A percentile compares a stretch with the other conserved stretches of the same genome.
Conservation (phyloP, 768 basidiomycete genomes). For the Rickenella mellea region DNA sequence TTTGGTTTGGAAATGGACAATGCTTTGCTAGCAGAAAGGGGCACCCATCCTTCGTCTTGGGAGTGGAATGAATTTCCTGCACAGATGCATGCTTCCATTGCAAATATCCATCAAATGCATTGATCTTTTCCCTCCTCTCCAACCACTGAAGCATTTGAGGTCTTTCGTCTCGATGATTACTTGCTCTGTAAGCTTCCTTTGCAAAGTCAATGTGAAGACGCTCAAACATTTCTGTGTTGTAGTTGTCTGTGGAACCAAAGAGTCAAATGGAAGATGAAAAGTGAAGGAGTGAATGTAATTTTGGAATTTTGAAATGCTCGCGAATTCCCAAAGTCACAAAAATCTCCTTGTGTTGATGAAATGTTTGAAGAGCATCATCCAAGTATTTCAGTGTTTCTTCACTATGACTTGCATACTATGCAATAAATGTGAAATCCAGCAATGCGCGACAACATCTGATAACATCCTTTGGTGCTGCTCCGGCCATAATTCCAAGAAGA, state of each 20-base stretch:
- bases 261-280: slow-evolving; percentile 10
- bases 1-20: background rate
- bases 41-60: background rate
- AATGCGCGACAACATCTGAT: slow-evolving; percentile 5
- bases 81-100: too few relatives aligned
- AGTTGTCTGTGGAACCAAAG: slow-evolving; percentile 16
- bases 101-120: slow-evolving; percentile 12
- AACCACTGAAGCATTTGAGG: slow-evolving; percentile 31
- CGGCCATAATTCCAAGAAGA: slow-evolving; percentile 9
- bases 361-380: slow-evolving; percentile 1
- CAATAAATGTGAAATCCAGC: slow-evolving; percentile 18
- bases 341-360: slow-evolving; percentile 12
- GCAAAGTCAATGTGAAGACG: slow-evolving; percentile 25
- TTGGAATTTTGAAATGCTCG: slow-evolving; percentile 19
- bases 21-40: background rate
- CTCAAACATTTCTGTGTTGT: slow-evolving; percentile 19
- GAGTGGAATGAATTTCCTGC: too few relatives aligned
- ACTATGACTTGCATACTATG: slow-evolving; percentile 11
- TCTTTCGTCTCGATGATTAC: slow-evolving; percentile 27
- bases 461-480: slow-evolving; percentile 1
- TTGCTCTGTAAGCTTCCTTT: slow-evolving; percentile 25
- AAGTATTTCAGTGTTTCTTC: slow-evolving; percentile 6
- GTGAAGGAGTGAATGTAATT: slow-evolving; percentile 15
- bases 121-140: slow-evolving; percentile 22
- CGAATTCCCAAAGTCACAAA: slow-evolving; percentile 7